Base-by-base conservation (phyloP, 257 asterid genomes). In the Marsdenia floribunda region DNA sequence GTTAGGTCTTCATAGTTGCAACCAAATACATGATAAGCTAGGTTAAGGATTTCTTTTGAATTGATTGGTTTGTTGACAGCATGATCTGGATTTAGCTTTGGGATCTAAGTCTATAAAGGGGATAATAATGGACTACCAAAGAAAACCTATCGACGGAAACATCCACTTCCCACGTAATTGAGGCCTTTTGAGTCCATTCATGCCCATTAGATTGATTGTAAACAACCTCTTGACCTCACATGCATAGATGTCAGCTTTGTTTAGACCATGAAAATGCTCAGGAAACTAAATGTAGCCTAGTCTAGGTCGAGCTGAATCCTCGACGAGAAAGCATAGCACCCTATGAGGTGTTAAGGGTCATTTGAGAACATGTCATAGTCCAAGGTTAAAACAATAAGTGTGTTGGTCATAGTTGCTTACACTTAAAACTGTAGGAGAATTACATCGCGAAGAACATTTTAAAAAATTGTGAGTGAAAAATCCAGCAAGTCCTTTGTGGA, bases 291-390 rank as follows among this genome's bases (percentile, higher is more conserved):
- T 75, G 38, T 85, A 92, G 11, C 89, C 96, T 29, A 82, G 82
- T 57, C 67, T 81, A 46, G 87, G 91, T 80, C 79, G 69, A 33
- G 63, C 38, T 61, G 88, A 75, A 61, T 58, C 49, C 33, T 78
- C 88, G 16, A 60, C 21, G 3, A 87, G 75, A 26, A 86, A 88
- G 71, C 96, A 88, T 12, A 90, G 78, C 3, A 73, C 71, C 38
- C 91, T 84, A 64, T 86, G 82, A 65, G 86, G 85, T 35, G 95
- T 86, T 1, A 70, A 72, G 2, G 95, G 67, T 92, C 93, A 13
- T 90, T 92, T 0, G 97, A 92, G 74, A 87, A 90, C 96, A 87
- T 88, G 68, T 92, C 97, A 58, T 96, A 92, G 22, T 90, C 97
- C 79, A 88, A 59, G 55, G 93, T 88, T 49, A 92, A 63, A 40